Conservation (phyloP, 2,329 filamentous ascomycete genomes). For the Phaeosphaeriaceae sp. region DNA sequence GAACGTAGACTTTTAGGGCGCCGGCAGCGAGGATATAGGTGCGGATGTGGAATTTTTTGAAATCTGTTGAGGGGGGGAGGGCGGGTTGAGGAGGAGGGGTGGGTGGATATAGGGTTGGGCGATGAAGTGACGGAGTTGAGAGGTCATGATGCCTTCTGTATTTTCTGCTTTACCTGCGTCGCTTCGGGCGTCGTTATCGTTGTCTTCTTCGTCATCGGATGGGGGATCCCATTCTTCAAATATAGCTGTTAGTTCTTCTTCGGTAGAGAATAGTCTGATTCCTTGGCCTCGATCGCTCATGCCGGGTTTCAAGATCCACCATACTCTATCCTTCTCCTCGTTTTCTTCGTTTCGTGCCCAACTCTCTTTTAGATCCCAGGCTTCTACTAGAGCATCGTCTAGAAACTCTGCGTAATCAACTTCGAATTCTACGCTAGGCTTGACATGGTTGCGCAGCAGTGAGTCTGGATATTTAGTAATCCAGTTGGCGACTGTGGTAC, state of each 20-base stretch:
- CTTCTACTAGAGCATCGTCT: slow-evolving; percentile 89
- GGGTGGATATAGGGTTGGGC: slow-evolving; percentile 94
- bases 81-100: slow-evolving; percentile 71
- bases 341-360: slow-evolving; percentile 68
- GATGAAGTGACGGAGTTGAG: slow-evolving; percentile 93
- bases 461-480: slow-evolving; percentile 79
- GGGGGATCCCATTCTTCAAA: slow-evolving; percentile 87
- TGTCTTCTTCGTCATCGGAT: slow-evolving; percentile 46
- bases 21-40: slow-evolving; percentile 87
- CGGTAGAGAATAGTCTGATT: slow-evolving; percentile 84
- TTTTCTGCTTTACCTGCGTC: slow-evolving; percentile 44
- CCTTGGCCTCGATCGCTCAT: slow-evolving; percentile 98
- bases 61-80: slow-evolving; percentile 21
- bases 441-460: slow-evolving; percentile 72
- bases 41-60: slow-evolving; percentile 91
- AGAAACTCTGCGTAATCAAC: slow-evolving; percentile 96
- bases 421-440: slow-evolving; percentile 84
- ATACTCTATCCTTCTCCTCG: slow-evolving; percentile 64
- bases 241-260: slow-evolving; percentile 81
- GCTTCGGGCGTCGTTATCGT: slow-evolving; percentile 46
- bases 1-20: slow-evolving; percentile 81
- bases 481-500: slow-evolving; percentile 84
- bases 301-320: slow-evolving; percentile 98
- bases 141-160: slow-evolving; percentile 72
- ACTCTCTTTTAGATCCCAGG: slow-evolving; percentile 83